Percentiles rank a stretch among this genome's conserved stretches.
These are phyloP conservation scores for Didymella segeticola DNA, from an alignment of 2,329 filamentous ascomycete species.

Conservation along the genomic window DNA sequence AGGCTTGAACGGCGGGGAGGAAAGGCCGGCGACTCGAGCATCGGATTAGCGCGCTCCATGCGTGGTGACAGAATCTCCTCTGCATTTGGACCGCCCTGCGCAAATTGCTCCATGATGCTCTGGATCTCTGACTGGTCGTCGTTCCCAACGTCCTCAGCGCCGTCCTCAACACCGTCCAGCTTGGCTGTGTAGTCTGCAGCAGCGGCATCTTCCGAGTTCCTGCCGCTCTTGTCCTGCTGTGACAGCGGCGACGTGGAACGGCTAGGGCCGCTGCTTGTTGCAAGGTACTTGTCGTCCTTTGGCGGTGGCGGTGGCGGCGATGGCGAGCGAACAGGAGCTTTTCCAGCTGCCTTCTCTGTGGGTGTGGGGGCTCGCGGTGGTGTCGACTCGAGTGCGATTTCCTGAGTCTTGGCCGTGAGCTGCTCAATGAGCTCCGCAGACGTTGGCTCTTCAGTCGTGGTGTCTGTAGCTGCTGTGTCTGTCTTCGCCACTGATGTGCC, in stretches of 20 bases:
- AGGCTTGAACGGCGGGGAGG: constrained; percentile 87
- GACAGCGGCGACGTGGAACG: constrained; percentile 42
- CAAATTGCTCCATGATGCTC: constrained; percentile 97
- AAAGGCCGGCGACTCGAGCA: constrained; percentile 71
- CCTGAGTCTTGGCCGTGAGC: constrained; percentile 27
- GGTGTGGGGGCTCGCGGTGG: constrained; percentile 18
- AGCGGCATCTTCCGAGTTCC: constrained; percentile 46
- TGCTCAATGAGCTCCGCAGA: constrained; percentile 24
- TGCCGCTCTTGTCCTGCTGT: constrained; percentile 48
- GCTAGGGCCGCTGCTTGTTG: constrained; percentile 50
- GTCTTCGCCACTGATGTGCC: not conserved
- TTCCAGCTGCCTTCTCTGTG: constrained; percentile 32
- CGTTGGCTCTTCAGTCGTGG: constrained; percentile 3
- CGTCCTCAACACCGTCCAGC: constrained; percentile 45
- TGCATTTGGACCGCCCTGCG: constrained; percentile 73
- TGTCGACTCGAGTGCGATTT: constrained; percentile 25
- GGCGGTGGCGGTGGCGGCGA: constrained; percentile 57
- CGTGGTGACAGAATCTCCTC: constrained; percentile 93
- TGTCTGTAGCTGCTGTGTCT: not conserved
- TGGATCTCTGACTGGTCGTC: constrained; percentile 87
- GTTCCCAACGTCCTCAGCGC: constrained; percentile 50
- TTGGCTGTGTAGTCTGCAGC: constrained; percentile 59
- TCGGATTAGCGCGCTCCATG: constrained; percentile 80
- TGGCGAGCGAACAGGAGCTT: constrained; percentile 41
- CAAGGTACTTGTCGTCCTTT: constrained; percentile 61